Conservation (phyloP, 2,329 filamentous ascomycete genomes). For the Harringtonia aguacate region DNA sequence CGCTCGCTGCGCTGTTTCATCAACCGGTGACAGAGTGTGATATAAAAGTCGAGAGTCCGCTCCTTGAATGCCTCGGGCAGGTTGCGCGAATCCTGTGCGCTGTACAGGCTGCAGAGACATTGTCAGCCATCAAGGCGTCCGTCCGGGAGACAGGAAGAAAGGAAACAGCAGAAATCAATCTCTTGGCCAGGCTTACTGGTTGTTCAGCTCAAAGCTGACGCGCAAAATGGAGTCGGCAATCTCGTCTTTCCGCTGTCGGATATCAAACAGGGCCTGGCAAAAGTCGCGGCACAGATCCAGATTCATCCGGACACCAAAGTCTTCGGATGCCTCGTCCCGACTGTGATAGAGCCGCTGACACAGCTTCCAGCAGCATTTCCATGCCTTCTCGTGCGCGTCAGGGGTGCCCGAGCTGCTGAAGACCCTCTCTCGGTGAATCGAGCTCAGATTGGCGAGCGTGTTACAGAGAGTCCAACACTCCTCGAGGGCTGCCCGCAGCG, state of each 20-base stretch:
- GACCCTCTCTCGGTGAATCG: constrained; percentile 68
- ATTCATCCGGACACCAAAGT: constrained; percentile 60
- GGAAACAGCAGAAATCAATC: no score
- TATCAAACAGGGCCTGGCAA: constrained; percentile 83
- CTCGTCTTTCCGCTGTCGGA: constrained; percentile 67
- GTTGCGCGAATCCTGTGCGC: constrained; percentile 68
- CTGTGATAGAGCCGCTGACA: constrained; percentile 84
- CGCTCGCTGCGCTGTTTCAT: constrained; percentile 83
- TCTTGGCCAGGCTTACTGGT: constrained; percentile 53
- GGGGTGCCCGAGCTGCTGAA: constrained; percentile 66
- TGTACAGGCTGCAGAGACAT: constrained; percentile 53
- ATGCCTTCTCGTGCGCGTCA: constrained; percentile 75
- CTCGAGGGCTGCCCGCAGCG: constrained; percentile 64
- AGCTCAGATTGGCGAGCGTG: constrained; percentile 75
- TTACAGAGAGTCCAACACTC: constrained; percentile 95
- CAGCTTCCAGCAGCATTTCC: constrained; percentile 89
- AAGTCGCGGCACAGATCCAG: constrained; percentile 86
- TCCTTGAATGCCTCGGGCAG: constrained; percentile 82
- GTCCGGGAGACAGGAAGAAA: neutral
- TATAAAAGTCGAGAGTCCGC: constrained; percentile 85
- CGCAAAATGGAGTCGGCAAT: constrained; percentile 74
- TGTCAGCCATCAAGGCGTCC: neutral
- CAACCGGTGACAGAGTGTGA: constrained; percentile 85
- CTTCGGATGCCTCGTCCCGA: constrained; percentile 57
- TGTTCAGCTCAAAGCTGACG: constrained; percentile 92